Evolutionary conservation across 768 basidiomycete species (phyloP), one percentile per base, ranked within the genome.

Genomic region (Austroboletus eburneus): DNA sequence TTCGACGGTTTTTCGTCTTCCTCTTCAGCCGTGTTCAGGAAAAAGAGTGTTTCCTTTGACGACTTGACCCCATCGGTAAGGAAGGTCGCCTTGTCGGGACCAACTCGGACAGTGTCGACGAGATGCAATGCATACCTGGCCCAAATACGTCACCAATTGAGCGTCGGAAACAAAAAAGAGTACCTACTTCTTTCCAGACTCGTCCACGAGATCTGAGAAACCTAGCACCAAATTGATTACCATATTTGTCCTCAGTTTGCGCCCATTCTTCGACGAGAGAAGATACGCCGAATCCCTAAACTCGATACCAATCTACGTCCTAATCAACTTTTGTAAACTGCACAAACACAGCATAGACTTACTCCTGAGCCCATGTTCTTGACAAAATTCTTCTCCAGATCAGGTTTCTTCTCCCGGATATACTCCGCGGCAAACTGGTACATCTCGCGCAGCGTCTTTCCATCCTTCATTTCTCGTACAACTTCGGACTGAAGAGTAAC

Each of bases 351-450:
- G 12, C 3, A 16, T 34, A 1, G 20, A 70, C 85, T 57, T 64
- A 95, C 93, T 20, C 83, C 87, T 62, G 93, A 94, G 2, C 95
- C 95, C 43, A 94, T 70, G 51, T 80, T 91, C 72, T 96, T 99
- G 25, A 84, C 81, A 49, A 97, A 88, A 58, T 86, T 64, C 57
- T 83, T 85, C 55, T 91, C 90, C 5, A 97, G 69, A 37, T 88
- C 86, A 1, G 91, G 84, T 33, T 81, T 85, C 65, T 91, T 90
- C 34, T 81, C 79, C 58, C 78, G 80, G 24, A 97, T 70, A 53
- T 78, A 85, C 17, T 77, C 70, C 16, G 86, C 48, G 2, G 91
- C 83, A 49, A 80, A 80, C 39, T 83, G 80, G 65, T 96, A 92
- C n/a, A 91, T 72, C 38, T 96, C 93, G 38, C 85, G 83, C 38